Percentiles rank a stretch among this genome's conserved stretches.
Conservation (phyloP, 768 basidiomycete genomes). For the Kwoniella sp. region DNA sequence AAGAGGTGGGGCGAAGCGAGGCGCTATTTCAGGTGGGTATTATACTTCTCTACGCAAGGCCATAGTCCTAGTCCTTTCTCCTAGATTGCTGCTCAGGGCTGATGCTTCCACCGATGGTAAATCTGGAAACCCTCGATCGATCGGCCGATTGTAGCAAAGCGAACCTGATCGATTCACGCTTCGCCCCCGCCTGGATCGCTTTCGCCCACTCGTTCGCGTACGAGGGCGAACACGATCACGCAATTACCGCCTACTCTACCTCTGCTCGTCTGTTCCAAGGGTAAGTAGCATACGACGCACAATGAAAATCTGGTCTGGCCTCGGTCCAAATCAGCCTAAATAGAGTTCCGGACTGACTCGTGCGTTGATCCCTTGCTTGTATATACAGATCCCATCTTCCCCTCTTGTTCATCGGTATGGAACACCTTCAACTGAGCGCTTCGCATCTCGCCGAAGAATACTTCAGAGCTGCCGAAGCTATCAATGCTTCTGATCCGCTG, state of each 20-base stretch:
- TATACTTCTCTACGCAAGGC: too few relatives aligned
- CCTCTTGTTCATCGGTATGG: slow-evolving; percentile 95
- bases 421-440: slow-evolving; percentile 89
- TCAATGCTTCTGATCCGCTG: slow-evolving; percentile 86
- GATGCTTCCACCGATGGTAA: too few relatives aligned
- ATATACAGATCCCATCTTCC: slow-evolving; percentile 83
- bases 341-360: background rate
- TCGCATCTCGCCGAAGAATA: slow-evolving; percentile 81
- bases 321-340: too few relatives aligned
- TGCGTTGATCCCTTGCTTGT: background rate
- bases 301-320: too few relatives aligned
- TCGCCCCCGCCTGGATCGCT: slow-evolving; percentile 94
- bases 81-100: too few relatives aligned
- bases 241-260: slow-evolving; percentile 96
- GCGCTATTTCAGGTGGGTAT: slow-evolving; percentile 86
- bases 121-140: slow-evolving; percentile 3
- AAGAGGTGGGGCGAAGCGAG: slow-evolving; percentile 87
- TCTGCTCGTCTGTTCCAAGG: slow-evolving; percentile 93
- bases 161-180: slow-evolving; percentile 92
- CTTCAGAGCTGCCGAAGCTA: slow-evolving; percentile 71
- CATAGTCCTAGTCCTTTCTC: too few relatives aligned
- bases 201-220: slow-evolving; percentile 96
- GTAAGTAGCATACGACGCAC: slow-evolving; percentile 57
- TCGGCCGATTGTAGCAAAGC: slow-evolving; percentile 71
- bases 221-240: slow-evolving; percentile 98